Percentiles rank a stretch among this genome's conserved stretches.
These are phyloP conservation scores for Sordariomycetes sp. DNA, from an alignment of 2,329 filamentous ascomycete species.

Conservation along the genomic window DNA sequence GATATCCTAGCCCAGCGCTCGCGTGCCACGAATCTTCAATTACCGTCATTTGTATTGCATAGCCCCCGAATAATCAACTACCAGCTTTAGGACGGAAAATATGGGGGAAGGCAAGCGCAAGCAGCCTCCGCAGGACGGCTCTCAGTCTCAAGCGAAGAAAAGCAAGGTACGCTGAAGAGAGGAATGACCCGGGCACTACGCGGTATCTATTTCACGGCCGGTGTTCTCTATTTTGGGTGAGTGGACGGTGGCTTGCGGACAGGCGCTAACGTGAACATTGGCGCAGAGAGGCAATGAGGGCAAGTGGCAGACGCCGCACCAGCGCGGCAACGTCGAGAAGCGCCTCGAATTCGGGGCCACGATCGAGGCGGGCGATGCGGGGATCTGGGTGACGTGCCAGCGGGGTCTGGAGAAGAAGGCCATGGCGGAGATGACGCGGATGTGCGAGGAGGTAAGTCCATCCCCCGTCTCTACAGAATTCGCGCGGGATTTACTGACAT, in stretches of 20 bases:
- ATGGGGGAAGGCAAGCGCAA: constrained; percentile 3
- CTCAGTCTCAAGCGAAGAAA: constrained; percentile 22
- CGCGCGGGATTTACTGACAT: neutral
- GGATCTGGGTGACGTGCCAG: constrained; percentile 71
- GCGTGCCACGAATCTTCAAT: neutral
- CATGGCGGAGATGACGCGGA: constrained; percentile 51
- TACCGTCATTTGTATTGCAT: neutral
- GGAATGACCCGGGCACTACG: neutral
- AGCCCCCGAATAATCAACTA: neutral
- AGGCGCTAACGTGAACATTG: neutral
- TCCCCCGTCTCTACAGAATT: neutral
- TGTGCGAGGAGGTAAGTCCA: constrained; percentile 53
- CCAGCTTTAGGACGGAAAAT: neutral
- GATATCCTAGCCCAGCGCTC: neutral
- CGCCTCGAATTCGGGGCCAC: constrained; percentile 28
- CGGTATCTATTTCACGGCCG: neutral
- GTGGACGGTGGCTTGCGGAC: neutral
- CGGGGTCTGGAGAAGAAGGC: constrained; percentile 62
- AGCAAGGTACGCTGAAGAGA: constrained; percentile 23
- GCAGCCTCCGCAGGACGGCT: constrained; percentile 15
- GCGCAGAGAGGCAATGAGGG: constrained; percentile 38
- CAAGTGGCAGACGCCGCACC: constrained; percentile 52
- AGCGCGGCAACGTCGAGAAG: constrained; percentile 36
- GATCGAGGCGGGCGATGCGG: constrained; percentile 58
- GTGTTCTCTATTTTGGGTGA: neutral